Conservation (phyloP, 1,284 basidiomycete genomes). For the Cystobasidiaceae sp. region DNA sequence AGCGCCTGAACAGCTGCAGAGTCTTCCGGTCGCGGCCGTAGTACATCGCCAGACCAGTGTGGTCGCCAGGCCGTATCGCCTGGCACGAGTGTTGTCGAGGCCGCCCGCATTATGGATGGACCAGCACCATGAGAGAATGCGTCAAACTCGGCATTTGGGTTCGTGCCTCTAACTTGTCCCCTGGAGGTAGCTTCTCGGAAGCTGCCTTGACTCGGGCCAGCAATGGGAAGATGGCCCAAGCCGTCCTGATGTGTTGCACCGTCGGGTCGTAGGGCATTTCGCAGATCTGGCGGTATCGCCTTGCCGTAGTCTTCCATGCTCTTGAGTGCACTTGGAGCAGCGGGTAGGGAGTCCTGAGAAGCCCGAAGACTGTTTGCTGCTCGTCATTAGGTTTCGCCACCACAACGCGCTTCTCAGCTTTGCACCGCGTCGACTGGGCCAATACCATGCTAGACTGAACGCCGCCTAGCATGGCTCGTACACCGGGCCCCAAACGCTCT, state of each 20-base stretch:
- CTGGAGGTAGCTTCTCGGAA: too few species aligned
- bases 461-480: too few species aligned
- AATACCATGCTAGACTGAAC: too few species aligned
- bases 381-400: neutral
- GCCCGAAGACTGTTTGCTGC: neutral
- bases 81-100: neutral
- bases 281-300: constrained; percentile 15
- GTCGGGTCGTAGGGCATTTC: neutral
- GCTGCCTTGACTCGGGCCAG: neutral
- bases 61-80: neutral
- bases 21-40: constrained; percentile 10
- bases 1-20: constrained; percentile 8
- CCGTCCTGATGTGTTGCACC: neutral
- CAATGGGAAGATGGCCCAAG: neutral
- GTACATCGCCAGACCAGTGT: neutral
- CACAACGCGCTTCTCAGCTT: neutral
- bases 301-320: constrained; percentile 3
- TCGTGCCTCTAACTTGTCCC: neutral
- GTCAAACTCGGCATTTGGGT: too few species aligned
- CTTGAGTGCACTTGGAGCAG: neutral
- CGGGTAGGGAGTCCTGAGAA: neutral
- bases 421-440: too few species aligned
- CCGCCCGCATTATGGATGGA: neutral
- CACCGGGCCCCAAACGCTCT: too few species aligned
- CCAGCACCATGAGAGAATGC: neutral